These are phyloP conservation scores for Thalassiosira mediterranea DNA, from an alignment of 352 stramenopile genomes.

Conservation along the genomic window DNA sequence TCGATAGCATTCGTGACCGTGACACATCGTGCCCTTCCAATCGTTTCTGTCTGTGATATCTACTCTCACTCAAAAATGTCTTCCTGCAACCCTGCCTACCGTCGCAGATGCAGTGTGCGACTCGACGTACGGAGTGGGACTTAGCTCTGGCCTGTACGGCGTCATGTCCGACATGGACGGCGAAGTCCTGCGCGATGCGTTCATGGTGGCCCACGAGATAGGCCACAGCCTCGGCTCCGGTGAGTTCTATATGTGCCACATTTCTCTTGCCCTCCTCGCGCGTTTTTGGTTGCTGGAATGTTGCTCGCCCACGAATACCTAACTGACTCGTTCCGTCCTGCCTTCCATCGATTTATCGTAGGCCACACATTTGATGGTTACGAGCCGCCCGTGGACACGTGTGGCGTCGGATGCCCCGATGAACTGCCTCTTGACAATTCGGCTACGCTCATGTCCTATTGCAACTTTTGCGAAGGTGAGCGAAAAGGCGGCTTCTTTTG, in stretches of 20 bases:
- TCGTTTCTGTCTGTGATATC: neutral
- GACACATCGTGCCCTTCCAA: neutral
- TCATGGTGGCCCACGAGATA: slow-evolving; percentile 22
- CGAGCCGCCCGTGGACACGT: slow-evolving; percentile 27
- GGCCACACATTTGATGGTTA: slow-evolving; percentile 31
- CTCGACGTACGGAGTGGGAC: slow-evolving; percentile 1
- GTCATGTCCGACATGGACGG: slow-evolving; percentile 15
- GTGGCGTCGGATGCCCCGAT: slow-evolving; percentile 15
- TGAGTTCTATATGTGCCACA: neutral
- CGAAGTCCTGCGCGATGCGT: slow-evolving; percentile 12
- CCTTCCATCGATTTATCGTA: no score
- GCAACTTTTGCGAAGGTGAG: slow-evolving; percentile 14
- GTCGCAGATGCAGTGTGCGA: slow-evolving; percentile 18
- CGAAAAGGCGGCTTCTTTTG: neutral
- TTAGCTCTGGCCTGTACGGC: slow-evolving; percentile 12
- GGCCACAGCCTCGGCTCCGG: slow-evolving; percentile 10
- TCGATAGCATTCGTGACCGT: neutral
- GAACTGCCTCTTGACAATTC: slow-evolving; percentile 12
- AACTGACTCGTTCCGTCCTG: neutral
- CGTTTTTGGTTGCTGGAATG: no score
- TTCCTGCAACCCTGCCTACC: neutral
- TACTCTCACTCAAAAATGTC: neutral
- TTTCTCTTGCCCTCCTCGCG: no score
- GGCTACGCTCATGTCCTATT: slow-evolving; percentile 35
- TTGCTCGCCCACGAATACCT: neutral